Evolutionary conservation across 352 stramenopile genomes (phyloP), one percentile per base, ranked within the genome.

Genomic region (Phytophthora pisi): DNA sequence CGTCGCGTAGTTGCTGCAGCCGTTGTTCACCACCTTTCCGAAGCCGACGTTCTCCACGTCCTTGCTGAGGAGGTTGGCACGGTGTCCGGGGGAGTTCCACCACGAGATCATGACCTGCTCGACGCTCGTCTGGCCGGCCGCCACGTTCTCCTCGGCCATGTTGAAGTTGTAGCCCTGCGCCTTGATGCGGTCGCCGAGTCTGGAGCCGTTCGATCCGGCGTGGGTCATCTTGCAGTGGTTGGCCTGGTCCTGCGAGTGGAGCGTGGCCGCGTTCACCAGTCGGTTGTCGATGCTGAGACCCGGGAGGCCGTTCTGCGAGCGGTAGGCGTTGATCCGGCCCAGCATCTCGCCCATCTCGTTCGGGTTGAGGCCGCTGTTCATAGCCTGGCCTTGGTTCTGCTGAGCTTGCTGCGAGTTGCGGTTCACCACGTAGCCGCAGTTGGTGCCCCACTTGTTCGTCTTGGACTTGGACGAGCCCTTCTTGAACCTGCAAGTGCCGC

Each of bases 1-100:
- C n/a, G 47, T 68, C 5, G 49, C 52, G 43, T 64, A 78, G 45
- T 54, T 77, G 56, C 31, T 60, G 59, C 64, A 75, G 18, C 57
- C 46, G 1, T 52, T 53, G 64, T 80, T 86, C 66, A 57, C 15
- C 30, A 47, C 57, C 46, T 69, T 61, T 9, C 57, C 72, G 38
- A 74, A 77, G n/a, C 72, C 72, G 13, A 79, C 65, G 43, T 75
- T 75, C 38, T 36, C 40, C 34, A 68, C 51, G 43, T 79, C 56
- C 30, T 51, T 56, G 13, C 46, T 47, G 20, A 87, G 68, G 20
- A 87, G 72, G 61, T 87, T 87, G 47, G 67, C 70, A 4, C 68
- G 63, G 64, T 88, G 79, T 3, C 77, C 79, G 0, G 61, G 26
- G 8, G 79, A 88, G 57, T 84, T 83, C 78, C 74, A 82, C 78